phyloP scores from a whole-genome alignment of 371 early-diverging fungal species.

The Syncephalastrum sp. region DNA sequence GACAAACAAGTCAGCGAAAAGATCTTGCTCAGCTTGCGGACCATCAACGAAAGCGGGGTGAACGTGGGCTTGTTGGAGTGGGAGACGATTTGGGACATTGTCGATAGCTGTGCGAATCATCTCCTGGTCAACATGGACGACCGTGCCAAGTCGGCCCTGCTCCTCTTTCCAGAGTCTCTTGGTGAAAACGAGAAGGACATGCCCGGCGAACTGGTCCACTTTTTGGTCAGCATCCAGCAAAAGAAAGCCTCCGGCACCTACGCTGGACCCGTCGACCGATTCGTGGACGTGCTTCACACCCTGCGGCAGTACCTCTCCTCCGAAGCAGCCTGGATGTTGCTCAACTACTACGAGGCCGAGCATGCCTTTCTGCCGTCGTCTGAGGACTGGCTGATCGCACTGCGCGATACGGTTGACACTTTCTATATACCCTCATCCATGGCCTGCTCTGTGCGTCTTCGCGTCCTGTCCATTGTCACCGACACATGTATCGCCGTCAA shows the following conservation, averaged over 20 bases:
- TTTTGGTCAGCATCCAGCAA: conserved; percentile 28
- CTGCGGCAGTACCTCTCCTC: conserved; percentile 58
- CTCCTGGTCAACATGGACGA: conserved; percentile 25
- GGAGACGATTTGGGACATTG: conserved; percentile 48
- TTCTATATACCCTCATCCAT: conserved; percentile 51
- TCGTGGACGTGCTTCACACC: conserved; percentile 57
- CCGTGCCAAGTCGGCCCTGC: conserved; percentile 1
- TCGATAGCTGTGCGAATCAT: conserved; percentile 25
- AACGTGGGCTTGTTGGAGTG: conserved; percentile 39
- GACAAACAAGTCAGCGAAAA: conserved; percentile 24
- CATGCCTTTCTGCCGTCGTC: conserved; percentile 66
- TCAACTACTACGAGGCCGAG: conserved; percentile 61
- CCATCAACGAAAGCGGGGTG: conserved; percentile 10
- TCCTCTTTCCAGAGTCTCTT: not conserved
- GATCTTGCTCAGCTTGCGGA: conserved; percentile 22
- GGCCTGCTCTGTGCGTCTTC: conserved; percentile 42
- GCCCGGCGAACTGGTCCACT: conserved; percentile 24
- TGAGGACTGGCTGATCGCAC: conserved; percentile 57
- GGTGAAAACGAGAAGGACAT: not conserved
- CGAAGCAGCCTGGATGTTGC: conserved; percentile 51
- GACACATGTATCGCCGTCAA: conserved; percentile 59
- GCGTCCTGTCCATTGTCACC: conserved; percentile 52
- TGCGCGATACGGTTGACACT: conserved; percentile 52
- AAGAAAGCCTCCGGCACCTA: conserved; percentile 23
- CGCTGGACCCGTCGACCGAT: conserved; percentile 45